Evolutionary conservation across 768 basidiomycete genomes (phyloP).

Genomic region (Rhodosporidiobolus sp.): DNA sequence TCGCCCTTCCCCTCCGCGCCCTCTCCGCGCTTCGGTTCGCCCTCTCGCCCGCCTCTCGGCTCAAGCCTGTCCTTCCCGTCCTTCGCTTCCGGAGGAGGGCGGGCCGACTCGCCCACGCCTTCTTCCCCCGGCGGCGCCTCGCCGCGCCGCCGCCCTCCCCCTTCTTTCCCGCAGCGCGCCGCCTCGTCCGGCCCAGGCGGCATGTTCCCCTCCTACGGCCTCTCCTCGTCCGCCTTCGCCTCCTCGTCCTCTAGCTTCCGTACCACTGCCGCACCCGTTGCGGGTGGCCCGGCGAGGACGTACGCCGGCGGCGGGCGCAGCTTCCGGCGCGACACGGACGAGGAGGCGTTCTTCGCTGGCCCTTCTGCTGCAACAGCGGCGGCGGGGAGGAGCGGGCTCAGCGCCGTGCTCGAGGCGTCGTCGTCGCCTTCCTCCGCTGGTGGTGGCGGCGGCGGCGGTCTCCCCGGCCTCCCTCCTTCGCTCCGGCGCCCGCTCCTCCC

Average conservation of each 20-base stretch:
- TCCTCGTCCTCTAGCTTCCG: too few relatives aligned
- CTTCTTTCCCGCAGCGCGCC: too few relatives aligned
- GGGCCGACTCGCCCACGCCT: too few relatives aligned
- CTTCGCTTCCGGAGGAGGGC: neutral
- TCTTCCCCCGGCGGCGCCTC: neutral
- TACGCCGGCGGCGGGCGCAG: slow-evolving; percentile 22
- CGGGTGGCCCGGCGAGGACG: slow-evolving; percentile 1
- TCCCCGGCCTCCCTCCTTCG: slow-evolving; percentile 3
- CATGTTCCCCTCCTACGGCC: neutral
- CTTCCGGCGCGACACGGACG: slow-evolving; percentile 10
- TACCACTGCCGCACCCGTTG: neutral
- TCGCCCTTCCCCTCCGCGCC: neutral
- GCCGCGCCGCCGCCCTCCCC: too few relatives aligned
- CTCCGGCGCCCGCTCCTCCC: neutral
- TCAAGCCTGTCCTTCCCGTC: neutral
- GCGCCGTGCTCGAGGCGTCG: neutral
- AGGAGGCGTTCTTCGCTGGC: neutral
- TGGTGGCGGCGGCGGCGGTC: neutral
- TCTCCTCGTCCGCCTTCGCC: neutral
- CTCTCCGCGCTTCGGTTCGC: neutral
- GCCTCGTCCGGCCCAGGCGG: neutral
- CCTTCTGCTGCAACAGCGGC: neutral
- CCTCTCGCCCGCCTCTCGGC: neutral
- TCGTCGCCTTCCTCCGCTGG: neutral
- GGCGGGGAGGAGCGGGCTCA: too few relatives aligned